Conservation (phyloP, 805 yeast species). For the Metschnikowia rubicola region DNA sequence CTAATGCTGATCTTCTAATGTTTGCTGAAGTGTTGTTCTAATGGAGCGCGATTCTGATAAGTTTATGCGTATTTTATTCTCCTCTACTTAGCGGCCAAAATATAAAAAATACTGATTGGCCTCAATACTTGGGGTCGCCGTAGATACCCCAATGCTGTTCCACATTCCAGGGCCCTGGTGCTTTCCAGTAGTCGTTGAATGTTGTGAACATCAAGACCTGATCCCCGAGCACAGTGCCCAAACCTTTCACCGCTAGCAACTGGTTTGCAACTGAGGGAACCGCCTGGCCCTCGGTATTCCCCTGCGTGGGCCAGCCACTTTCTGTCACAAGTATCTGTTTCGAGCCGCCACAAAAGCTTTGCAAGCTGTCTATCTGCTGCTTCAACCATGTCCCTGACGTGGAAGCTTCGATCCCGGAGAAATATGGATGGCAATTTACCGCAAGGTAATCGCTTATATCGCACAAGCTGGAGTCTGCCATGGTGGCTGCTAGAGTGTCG, state of each 20-base stretch:
- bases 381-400: constrained; percentile 53
- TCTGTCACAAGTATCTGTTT: constrained; percentile 55
- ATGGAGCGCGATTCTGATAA: background rate
- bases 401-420: constrained; percentile 49
- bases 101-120: background rate
- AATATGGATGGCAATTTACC: constrained; percentile 65
- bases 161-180: constrained; percentile 51
- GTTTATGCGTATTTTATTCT: background rate
- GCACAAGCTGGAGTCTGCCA: constrained; percentile 50
- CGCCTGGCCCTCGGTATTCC: constrained; percentile 50
- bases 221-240: constrained; percentile 43
- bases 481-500: constrained; percentile 62
- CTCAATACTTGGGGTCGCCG: constrained; percentile 31
- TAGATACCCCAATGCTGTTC: constrained; percentile 62
- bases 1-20: background rate
- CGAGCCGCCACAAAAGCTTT: constrained; percentile 43
- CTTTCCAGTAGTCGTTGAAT: constrained; percentile 63
- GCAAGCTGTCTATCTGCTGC: constrained; percentile 44
- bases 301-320: constrained; percentile 71
- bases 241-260: constrained; percentile 47
- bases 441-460: constrained; percentile 59
- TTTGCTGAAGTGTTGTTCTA: too few species aligned
- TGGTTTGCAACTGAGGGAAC: constrained; percentile 57
- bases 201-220: constrained; percentile 58
- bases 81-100: background rate